A percentile compares a stretch with the other conserved stretches of the same genome.
phyloP scores from a whole-genome alignment of 306 rosid genomes.

The Elaeagnus macrophylla region DNA sequence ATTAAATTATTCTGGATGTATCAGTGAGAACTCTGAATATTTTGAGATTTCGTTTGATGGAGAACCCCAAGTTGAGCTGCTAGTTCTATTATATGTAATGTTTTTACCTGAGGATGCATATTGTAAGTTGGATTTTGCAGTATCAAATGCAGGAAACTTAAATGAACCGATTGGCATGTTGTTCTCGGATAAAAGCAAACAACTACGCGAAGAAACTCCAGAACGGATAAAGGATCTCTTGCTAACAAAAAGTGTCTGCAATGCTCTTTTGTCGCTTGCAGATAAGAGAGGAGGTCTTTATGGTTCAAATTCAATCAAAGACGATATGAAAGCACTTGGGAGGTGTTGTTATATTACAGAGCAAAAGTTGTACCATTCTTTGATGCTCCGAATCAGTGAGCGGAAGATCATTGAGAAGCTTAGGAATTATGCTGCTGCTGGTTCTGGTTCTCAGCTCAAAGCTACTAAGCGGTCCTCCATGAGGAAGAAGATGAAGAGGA shows the following conservation, averaged over 20 bases:
- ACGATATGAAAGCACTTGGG: constrained; percentile 39
- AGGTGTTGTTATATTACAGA: constrained; percentile 36
- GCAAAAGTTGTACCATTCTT: constrained; percentile 60
- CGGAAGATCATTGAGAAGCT: constrained; percentile 59
- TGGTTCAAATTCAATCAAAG: constrained; percentile 47
- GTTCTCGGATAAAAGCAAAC: constrained; percentile 24
- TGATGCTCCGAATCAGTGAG: constrained; percentile 62
- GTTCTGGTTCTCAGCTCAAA: constrained; percentile 17
- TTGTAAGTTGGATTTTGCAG: constrained; percentile 43
- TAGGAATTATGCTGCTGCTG: constrained; percentile 35
- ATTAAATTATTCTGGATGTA: constrained; percentile 47
- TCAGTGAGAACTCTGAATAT: constrained; percentile 49
- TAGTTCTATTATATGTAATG: constrained; percentile 45
- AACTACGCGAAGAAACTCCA: constrained; percentile 11
- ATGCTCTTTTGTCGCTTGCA: constrained; percentile 50
- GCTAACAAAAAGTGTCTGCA: constrained; percentile 42
- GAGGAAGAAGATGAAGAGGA: constrained; percentile 36
- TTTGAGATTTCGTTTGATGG: constrained; percentile 73
- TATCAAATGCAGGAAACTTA: constrained; percentile 29
- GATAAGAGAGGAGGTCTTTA: constrained; percentile 63
- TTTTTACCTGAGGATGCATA: constrained; percentile 48
- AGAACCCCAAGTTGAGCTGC: constrained; percentile 73
- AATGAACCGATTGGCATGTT: constrained; percentile 28
- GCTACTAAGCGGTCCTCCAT: constrained; percentile 18
- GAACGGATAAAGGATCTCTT: constrained; percentile 32